phyloP scores from a whole-genome alignment of 495 filamentous ascomycete species.

The Haplographium delicatum region DNA sequence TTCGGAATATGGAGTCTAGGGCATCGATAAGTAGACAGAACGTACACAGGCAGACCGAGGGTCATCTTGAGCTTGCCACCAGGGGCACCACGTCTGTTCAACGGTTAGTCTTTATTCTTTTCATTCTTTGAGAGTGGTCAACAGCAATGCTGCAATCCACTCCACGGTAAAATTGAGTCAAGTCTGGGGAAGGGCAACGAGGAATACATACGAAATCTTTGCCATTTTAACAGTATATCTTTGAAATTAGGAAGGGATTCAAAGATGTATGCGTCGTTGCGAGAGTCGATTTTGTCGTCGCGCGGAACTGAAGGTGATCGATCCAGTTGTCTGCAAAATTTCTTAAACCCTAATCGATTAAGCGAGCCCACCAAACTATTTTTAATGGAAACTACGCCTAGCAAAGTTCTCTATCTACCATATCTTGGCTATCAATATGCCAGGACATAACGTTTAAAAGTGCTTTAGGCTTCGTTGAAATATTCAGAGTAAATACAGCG shows the following conservation, averaged over 20 bases:
- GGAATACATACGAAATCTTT: conserved; percentile 28
- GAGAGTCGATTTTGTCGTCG: conserved; percentile 10
- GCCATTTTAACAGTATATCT: conserved; percentile 24
- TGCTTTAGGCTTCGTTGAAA: no score
- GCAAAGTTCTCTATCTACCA: no score
- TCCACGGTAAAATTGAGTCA: no score
- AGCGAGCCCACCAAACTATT: conserved; percentile 11
- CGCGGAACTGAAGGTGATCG: conserved; percentile 1
- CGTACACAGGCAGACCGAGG: conserved; percentile 98
- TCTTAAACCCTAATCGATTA: conserved; percentile 19
- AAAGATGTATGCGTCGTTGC: conserved; percentile 19
- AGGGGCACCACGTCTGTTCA: conserved; percentile 73
- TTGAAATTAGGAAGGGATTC: conserved; percentile 13
- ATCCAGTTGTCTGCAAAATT: no score
- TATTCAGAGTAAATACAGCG: no score
- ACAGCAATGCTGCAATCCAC: no score
- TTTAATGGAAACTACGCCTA: no score
- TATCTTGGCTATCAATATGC: no score
- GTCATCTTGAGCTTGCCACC: conserved; percentile 99
- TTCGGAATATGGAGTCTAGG: no score
- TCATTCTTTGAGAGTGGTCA: no score
- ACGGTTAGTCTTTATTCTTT: no score
- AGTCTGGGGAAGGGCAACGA: background rate
- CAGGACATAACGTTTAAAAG: no score
- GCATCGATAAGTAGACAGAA: conserved; percentile 30